Conservation (phyloP, 2,329 filamentous ascomycete genomes). For the Colletotrichum abscissum region DNA sequence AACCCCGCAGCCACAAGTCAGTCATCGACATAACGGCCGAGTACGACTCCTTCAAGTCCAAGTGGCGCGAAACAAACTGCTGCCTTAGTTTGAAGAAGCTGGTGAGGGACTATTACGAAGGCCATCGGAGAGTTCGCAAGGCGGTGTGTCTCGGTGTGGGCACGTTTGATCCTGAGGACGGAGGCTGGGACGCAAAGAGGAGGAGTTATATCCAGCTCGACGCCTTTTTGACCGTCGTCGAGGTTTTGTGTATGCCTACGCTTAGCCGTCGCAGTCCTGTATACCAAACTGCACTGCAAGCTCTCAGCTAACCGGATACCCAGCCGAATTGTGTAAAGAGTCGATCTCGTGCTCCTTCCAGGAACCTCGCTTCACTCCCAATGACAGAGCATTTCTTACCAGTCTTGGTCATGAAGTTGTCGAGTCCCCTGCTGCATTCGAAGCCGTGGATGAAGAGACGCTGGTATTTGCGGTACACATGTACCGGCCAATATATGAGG, state of each 20-base stretch:
- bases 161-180: conserved; percentile 63
- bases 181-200: conserved; percentile 56
- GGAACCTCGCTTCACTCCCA: conserved; percentile 62
- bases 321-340: conserved; percentile 26
- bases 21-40: conserved; percentile 44
- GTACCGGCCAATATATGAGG: conserved; percentile 64
- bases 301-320: neutral
- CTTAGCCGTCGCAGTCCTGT: neutral
- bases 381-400: conserved; percentile 63
- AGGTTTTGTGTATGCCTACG: conserved; percentile 55
- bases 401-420: conserved; percentile 65
- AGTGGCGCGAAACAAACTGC: conserved; percentile 42
- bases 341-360: conserved; percentile 62
- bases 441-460: conserved; percentile 57
- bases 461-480: conserved; percentile 74
- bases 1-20: conserved; percentile 31
- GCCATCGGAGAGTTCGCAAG: conserved; percentile 43
- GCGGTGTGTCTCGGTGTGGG: conserved; percentile 68
- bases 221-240: conserved; percentile 62
- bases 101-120: conserved; percentile 41
- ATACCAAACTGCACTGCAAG: no score
- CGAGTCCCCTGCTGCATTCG: conserved; percentile 64
- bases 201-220: conserved; percentile 63
- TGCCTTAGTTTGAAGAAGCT: conserved; percentile 48
- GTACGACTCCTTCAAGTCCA: conserved; percentile 41